Evolutionary conservation across 1,139 yeast genomes (phyloP).

Genomic region (Komagataea norvegica): DNA sequence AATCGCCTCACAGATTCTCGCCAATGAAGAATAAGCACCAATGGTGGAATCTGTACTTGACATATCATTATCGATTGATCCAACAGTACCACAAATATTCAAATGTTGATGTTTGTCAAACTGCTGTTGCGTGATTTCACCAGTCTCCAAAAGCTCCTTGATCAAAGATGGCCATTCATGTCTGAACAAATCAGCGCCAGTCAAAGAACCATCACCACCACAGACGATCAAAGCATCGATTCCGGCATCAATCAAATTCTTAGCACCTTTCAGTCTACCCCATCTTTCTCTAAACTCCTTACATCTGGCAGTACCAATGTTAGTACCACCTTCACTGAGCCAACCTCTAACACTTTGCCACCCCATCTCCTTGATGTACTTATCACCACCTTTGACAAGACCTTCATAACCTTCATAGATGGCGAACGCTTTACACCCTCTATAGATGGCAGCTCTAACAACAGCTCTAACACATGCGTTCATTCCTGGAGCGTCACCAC

Average conservation of each 20-base stretch:
- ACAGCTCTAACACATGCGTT: constrained; percentile 93
- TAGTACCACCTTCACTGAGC: constrained; percentile 89
- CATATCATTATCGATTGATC: constrained; percentile 97
- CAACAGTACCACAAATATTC: constrained; percentile 92
- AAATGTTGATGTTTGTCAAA: constrained; percentile 60
- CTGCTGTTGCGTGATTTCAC: constrained; percentile 53
- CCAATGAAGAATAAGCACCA: constrained; percentile 92
- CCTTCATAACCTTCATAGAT: constrained; percentile 96
- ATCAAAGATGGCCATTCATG: constrained; percentile 89
- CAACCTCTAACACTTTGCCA: constrained; percentile 96
- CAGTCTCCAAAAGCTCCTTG: constrained; percentile 55
- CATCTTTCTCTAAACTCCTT: constrained; percentile 75
- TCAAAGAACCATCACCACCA: constrained; percentile 97
- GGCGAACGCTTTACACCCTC: constrained; percentile 93
- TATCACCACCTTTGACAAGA: constrained; percentile 74
- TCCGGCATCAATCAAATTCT: constrained; percentile 79
- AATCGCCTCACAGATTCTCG: constrained; percentile 87
- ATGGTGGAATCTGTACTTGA: constrained; percentile 93
- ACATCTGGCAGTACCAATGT: constrained; percentile 95
- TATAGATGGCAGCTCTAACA: constrained; percentile 81
- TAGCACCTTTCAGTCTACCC: constrained; percentile 80
- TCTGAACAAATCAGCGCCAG: constrained; percentile 95
- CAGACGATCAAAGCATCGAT: constrained; percentile 96
- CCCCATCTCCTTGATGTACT: constrained; percentile 64
- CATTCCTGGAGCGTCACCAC: constrained; percentile 99